phyloP scores from a whole-genome alignment of 176 grass and related monocot species.

The Luzula sylvatica region DNA sequence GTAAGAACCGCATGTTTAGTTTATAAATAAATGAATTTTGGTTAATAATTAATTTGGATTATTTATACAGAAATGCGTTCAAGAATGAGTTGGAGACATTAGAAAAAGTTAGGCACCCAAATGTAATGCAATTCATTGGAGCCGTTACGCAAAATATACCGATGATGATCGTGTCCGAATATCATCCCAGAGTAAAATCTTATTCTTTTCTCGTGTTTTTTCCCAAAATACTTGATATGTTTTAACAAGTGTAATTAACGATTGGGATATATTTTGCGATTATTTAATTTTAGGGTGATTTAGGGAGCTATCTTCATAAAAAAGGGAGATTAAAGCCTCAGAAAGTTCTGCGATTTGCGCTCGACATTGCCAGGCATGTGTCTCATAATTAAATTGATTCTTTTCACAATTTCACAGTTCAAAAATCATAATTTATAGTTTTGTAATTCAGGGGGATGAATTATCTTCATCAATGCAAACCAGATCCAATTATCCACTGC shows the following conservation, averaged over 20 bases:
- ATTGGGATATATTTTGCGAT: background rate
- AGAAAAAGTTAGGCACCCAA: conserved; percentile 83
- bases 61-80: conserved; percentile 56
- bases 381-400: background rate
- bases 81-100: conserved; percentile 64
- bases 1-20: conserved; percentile 27
- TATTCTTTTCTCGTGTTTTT: background rate
- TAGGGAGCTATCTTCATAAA: conserved; percentile 66
- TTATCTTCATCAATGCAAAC: conserved; percentile 94
- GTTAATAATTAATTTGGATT: background rate
- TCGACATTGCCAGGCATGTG: conserved; percentile 85
- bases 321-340: conserved; percentile 67
- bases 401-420: background rate
- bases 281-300: conserved; percentile 40
- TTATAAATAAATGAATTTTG: too few species aligned
- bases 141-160: conserved; percentile 90
- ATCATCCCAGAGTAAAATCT: conserved; percentile 45
- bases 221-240: too few species aligned
- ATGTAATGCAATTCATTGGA: conserved; percentile 82
- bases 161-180: conserved; percentile 96
- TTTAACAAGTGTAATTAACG: background rate
- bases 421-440: background rate
- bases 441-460: conserved; percentile 74
- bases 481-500: conserved; percentile 93
- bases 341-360: conserved; percentile 80